Evolutionary conservation across 192 early-diverging fungal genomes (phyloP), one percentile per base, ranked within the genome.

Genomic region (Backusella psychrophila): DNA sequence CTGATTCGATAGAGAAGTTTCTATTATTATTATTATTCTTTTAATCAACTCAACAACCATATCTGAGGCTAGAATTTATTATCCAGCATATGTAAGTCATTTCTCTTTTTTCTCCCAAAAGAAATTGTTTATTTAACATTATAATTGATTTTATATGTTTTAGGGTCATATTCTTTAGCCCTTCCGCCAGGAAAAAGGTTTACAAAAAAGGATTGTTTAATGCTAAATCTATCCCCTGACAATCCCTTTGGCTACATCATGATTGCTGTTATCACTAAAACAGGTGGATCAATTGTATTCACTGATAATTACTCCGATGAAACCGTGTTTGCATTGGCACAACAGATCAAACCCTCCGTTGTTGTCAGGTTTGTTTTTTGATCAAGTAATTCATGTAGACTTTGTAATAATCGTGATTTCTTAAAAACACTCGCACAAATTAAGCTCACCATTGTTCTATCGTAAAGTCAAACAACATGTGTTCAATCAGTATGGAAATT

Each of bases 221-320:
- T 86, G 63, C 75, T 76, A 3, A 76, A 77, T 74, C 71, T 84
- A 17, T 19, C 11, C 15, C 26, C n/a, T 82, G 85, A 76, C 7
- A 71, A 86, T 66, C 75, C 79, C 1, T 72, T 84, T 39, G 83
- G 80, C 7, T 74, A 79, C 63, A 72, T 80, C 12, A 17, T 80
- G 11, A 36, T 70, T 69, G 49, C 59, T 23, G 39, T 75, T 29
- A 65, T 86, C 31, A 81, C 90, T 69, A 81, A 77, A 29, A 59
- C 66, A 3, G 94, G 94, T 26, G 93, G 83, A 44, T 86, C 86
- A 1, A 91, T 96, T 66, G 95, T 93, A 11, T 91, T 91, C 82
- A 93, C 77, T 69, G 81, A 77, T 42, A 74, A 68, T 21, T 53
- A 77, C n/a, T 49, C 38, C 23, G 72, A 72, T 14, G 33, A 63